phyloP scores from a whole-genome alignment of 495 filamentous ascomycete genomes.

The Penicillium atrosanguineum region DNA sequence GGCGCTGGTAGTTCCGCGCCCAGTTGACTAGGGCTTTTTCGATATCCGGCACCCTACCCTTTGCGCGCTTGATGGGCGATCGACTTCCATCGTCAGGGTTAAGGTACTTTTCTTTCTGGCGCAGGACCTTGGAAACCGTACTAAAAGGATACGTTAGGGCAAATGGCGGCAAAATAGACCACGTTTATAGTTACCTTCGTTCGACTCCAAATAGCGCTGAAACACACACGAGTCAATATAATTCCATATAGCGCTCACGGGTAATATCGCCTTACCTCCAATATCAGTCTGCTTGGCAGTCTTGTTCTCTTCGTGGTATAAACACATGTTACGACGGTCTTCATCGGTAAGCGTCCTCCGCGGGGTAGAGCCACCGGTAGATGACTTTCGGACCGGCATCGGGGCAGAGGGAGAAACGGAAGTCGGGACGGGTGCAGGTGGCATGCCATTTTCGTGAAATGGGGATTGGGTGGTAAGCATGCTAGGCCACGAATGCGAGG shows the following conservation, averaged over 20 bases:
- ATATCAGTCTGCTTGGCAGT: constrained; percentile 98
- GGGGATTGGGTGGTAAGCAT: constrained; percentile 52
- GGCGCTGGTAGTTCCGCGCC: constrained; percentile 75
- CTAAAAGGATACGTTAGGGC: constrained; percentile 49
- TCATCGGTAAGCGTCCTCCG: constrained; percentile 91
- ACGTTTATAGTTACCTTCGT: constrained; percentile 69
- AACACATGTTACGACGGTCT: constrained; percentile 89
- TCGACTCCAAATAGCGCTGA: constrained; percentile 93
- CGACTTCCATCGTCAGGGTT: constrained; percentile 80
- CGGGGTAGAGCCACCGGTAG: constrained; percentile 61
- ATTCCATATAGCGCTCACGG: constrained; percentile 9
- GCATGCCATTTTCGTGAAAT: constrained; percentile 24
- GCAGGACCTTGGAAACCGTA: constrained; percentile 96
- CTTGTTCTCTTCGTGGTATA: constrained; percentile 92
- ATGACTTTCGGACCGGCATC: constrained; percentile 49
- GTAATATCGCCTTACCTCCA: constrained; percentile 60
- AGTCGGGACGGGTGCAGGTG: constrained; percentile 56
- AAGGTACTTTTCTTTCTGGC: constrained; percentile 96
- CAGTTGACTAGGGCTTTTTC: constrained; percentile 92
- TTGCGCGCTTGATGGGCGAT: constrained; percentile 84
- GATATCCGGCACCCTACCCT: constrained; percentile 92
- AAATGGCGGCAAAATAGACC: not conserved
- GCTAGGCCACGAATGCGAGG: constrained; percentile 69
- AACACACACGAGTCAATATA: constrained; percentile 22
- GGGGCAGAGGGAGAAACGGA: constrained; percentile 48